Evolutionary conservation across 352 stramenopile species (phyloP).

Genomic region (Plasmopara muralis): DNA sequence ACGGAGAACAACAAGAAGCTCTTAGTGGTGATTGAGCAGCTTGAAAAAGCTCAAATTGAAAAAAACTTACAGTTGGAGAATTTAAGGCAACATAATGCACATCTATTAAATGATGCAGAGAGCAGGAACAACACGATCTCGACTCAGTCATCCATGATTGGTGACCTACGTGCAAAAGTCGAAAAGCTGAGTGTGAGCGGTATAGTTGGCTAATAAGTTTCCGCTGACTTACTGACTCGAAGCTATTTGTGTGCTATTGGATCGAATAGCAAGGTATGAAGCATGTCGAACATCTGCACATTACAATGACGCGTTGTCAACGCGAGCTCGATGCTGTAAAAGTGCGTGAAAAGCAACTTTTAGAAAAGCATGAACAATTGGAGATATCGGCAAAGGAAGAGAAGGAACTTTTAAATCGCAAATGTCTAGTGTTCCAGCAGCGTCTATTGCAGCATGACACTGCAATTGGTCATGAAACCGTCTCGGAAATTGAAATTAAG

Average conservation of each 20-base stretch:
- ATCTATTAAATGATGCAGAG: constrained; percentile 32
- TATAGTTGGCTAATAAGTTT: not conserved
- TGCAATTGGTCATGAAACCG: constrained; percentile 21
- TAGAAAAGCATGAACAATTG: constrained; percentile 44
- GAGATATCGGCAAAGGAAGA: constrained; percentile 34
- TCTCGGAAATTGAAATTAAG: not conserved
- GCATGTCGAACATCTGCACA: constrained; percentile 31
- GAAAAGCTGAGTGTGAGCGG: constrained; percentile 39
- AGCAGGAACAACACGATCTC: constrained; percentile 39
- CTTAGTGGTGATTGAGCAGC: constrained; percentile 50
- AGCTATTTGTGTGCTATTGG: not conserved
- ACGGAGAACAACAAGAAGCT: constrained; percentile 70
- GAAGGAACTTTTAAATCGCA: constrained; percentile 47
- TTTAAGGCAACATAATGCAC: constrained; percentile 38
- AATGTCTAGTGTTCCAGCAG: constrained; percentile 53
- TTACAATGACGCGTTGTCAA: constrained; percentile 44
- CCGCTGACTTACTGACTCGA: too few relatives aligned
- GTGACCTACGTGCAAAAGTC: constrained; percentile 48
- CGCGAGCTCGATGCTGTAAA: constrained; percentile 42
- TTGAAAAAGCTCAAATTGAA: constrained; percentile 47
- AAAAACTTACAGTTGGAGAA: constrained; percentile 24
- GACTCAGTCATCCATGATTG: constrained; percentile 52
- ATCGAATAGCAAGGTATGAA: constrained; percentile 39
- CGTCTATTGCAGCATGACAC: constrained; percentile 31
- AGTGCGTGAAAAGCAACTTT: constrained; percentile 41